Conservation (phyloP, 2,329 filamentous ascomycete species). For the Fusarium bactridioides region DNA sequence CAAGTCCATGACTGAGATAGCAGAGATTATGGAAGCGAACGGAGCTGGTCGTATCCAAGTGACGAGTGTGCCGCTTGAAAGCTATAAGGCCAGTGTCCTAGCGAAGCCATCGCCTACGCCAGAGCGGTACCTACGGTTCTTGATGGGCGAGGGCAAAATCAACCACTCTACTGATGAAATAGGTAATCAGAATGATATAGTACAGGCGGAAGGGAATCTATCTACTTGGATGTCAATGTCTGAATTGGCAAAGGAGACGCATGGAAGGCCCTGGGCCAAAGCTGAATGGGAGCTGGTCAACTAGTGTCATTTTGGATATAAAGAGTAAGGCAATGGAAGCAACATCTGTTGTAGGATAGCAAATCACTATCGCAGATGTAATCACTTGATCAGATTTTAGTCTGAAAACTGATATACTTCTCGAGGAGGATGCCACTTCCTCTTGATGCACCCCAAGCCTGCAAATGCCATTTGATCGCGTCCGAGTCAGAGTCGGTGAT, state of each 20-base stretch:
- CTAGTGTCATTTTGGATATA: neutral
- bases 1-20: neutral
- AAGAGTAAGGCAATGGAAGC: neutral
- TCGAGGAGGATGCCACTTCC: neutral
- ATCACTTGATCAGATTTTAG: neutral
- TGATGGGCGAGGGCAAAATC: neutral
- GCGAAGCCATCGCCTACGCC: neutral
- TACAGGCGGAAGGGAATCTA: neutral
- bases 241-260: neutral
- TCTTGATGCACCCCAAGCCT: neutral
- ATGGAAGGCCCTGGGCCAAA: neutral
- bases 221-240: neutral
- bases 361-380: neutral
- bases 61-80: neutral
- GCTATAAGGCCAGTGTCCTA: neutral
- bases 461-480: neutral
- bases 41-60: neutral
- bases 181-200: neutral
- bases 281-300: neutral
- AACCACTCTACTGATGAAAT: neutral
- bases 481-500: neutral
- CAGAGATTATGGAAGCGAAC: neutral
- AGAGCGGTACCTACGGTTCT: neutral
- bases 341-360: accelerated
- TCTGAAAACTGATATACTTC: neutral